Conservation (phyloP, 495 filamentous ascomycete species). For the Schizothecium vesticola region DNA sequence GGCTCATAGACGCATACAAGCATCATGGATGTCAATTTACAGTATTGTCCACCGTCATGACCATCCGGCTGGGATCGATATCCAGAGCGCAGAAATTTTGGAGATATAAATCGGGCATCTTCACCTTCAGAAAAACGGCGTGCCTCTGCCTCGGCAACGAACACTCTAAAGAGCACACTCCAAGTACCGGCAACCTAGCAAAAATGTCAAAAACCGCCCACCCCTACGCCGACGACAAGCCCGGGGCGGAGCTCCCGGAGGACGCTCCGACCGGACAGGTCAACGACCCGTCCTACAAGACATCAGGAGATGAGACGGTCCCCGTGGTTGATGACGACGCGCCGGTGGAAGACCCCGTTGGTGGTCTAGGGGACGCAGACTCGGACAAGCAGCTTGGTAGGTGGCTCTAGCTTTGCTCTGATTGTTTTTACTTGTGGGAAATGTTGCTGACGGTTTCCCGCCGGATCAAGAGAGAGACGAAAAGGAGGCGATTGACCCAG, state of each 20-base stretch:
- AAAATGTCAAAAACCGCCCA: constrained; percentile 26
- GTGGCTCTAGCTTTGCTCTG: constrained; percentile 1
- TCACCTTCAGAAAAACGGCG: too few species aligned
- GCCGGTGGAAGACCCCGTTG: constrained; percentile 41
- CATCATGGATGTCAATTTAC: too few species aligned
- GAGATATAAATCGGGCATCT: background rate
- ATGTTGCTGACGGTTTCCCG: background rate
- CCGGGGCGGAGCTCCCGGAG: constrained; percentile 13
- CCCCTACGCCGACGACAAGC: constrained; percentile 20
- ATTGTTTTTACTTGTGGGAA: background rate
- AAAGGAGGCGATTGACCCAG: constrained; percentile 46
- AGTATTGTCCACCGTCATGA: background rate
- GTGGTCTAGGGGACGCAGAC: constrained; percentile 40
- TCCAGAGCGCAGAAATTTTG: background rate
- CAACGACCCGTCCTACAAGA: constrained; percentile 30
- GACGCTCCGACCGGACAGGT: constrained; percentile 21
- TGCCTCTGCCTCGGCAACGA: too few species aligned
- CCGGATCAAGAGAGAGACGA: constrained; percentile 44
- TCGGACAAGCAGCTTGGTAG: constrained; percentile 48
- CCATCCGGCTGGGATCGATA: background rate
- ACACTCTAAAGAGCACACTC: background rate
- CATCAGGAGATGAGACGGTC: constrained; percentile 37
- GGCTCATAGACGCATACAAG: background rate
- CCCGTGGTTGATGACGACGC: constrained; percentile 50
- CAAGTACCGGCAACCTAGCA: background rate